Evolutionary conservation across 257 asterid genomes (phyloP).

Genomic region (Nemophila menziesii): DNA sequence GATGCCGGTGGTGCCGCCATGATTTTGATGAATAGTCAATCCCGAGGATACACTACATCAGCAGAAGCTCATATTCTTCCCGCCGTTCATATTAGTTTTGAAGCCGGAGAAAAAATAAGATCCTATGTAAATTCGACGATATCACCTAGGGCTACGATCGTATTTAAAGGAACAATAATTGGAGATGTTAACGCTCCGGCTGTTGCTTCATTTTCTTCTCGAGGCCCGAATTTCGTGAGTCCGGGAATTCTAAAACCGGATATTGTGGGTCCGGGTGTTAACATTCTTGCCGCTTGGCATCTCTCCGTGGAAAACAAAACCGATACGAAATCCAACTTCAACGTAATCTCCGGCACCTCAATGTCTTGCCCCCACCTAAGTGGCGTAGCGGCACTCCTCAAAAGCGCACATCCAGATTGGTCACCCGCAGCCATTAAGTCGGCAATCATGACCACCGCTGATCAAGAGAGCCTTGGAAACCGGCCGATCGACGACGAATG

Average conservation of each 20-base stretch:
- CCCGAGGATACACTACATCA: constrained; percentile 1
- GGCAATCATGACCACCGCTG: constrained; percentile 26
- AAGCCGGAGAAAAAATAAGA: constrained; percentile 9
- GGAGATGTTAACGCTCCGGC: constrained; percentile 20
- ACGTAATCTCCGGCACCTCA: constrained; percentile 25
- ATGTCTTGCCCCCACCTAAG: constrained; percentile 29
- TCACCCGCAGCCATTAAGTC: constrained; percentile 28
- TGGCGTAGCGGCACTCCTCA: constrained; percentile 26
- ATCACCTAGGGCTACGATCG: constrained; percentile 14
- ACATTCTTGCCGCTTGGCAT: constrained; percentile 32
- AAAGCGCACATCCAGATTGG: constrained; percentile 24
- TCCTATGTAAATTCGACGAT: constrained; percentile 9
- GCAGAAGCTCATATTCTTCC: constrained; percentile 17
- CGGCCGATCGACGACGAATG: constrained; percentile 14
- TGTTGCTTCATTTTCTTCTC: constrained; percentile 18
- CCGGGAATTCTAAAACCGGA: constrained; percentile 32
- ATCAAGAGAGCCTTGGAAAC: constrained; percentile 1
- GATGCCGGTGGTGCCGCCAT: constrained; percentile 18
- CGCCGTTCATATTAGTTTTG: constrained; percentile 6
- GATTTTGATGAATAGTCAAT: constrained; percentile 6
- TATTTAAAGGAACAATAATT: constrained; percentile 18
- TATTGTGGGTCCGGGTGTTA: constrained; percentile 26
- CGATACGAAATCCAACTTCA: constrained; percentile 10
- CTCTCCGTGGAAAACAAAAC: constrained; percentile 8
- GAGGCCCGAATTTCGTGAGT: constrained; percentile 18